A percentile compares a stretch with the other conserved stretches of the same genome.
These are phyloP conservation scores for Aspergillus ellipticus DNA, from an alignment of 495 filamentous ascomycete species.

Conservation along the genomic window DNA sequence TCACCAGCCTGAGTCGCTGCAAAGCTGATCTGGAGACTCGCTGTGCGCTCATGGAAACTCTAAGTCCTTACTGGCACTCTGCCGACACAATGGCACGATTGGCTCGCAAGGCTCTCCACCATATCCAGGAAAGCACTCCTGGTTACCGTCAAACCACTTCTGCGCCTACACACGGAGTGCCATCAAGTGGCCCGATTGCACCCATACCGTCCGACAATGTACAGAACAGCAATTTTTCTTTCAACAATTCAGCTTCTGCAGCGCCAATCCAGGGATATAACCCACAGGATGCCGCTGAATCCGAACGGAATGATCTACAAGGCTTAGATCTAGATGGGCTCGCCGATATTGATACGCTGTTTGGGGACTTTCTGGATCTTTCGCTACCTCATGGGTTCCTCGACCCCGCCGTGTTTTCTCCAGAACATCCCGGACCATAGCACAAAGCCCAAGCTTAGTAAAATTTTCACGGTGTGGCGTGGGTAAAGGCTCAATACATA, in stretches of 20 bases:
- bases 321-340: not conserved
- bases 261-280: not conserved
- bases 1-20: slow-evolving; percentile 59
- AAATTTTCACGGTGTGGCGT: no score
- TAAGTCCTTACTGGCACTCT: slow-evolving; percentile 58
- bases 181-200: not conserved
- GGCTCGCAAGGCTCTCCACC: slow-evolving; percentile 38
- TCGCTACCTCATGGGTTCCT: not conserved
- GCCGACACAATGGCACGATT: slow-evolving; percentile 60
- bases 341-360: not conserved
- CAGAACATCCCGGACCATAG: not conserved
- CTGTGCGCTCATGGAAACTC: slow-evolving; percentile 50
- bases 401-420: not conserved
- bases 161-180: not conserved
- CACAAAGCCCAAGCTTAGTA: no score
- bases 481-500: no score
- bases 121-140: slow-evolving; percentile 20
- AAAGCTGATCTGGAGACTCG: slow-evolving; percentile 57
- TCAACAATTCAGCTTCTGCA: not conserved
- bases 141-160: not conserved
- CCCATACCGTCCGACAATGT: not conserved
- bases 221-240: not conserved
- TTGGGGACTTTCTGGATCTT: not conserved
- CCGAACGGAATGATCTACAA: not conserved
- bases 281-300: not conserved